Base-by-base conservation (phyloP, 2,329 filamentous ascomycete species). In the Lachnellula arida region DNA sequence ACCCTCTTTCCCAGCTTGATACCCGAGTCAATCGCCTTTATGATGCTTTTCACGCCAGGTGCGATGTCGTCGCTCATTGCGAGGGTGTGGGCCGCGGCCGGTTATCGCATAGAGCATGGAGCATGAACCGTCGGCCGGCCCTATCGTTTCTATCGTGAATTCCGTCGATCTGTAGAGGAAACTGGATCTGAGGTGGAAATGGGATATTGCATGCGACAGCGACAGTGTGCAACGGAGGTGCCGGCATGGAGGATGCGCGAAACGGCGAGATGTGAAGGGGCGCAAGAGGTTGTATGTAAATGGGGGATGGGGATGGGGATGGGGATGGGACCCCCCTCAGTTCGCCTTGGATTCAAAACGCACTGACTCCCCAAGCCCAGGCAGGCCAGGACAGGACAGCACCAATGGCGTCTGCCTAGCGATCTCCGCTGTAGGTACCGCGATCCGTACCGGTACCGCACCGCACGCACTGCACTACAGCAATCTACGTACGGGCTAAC, bases 11-110 rank as follows among this genome's bases (percentile, higher is more conserved):
- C 60, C 49, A 69, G 53, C 51, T 67, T 67, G 46, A 63, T 64
- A 7, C 63, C 66, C 11, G 55, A 57, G 40, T 68, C 62, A 8
- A 67, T 51, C n/a, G 63, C 60, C 55, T 66, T 69, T 35, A 66
- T 46, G 23, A 69, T 65, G 44, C 58, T 57, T 55, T 63, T 67
- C 19, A 69, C 63, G 15, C 65, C 65, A 51, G 63, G 44, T 23
- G 61, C 60, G 49, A 65, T 56, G 51, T 65, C 60, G 61, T 59
- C 54, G 56, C 48, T 61, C 62, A 65, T 66, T 28, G 46, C 25
- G 28, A 39, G 46, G 46, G 17, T 12, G 44, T 43, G 39, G 42
- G 55, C 55, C 54, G 48, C 35, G 43, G 58, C 57, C 43, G 55
- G 55, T 28, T 46, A 44, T 35, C 49, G n/a, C n/a, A n/a, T n/a